These are phyloP conservation scores for Malassezia dermatis DNA, from an alignment of 1,284 basidiomycete species.

Conservation along the genomic window DNA sequence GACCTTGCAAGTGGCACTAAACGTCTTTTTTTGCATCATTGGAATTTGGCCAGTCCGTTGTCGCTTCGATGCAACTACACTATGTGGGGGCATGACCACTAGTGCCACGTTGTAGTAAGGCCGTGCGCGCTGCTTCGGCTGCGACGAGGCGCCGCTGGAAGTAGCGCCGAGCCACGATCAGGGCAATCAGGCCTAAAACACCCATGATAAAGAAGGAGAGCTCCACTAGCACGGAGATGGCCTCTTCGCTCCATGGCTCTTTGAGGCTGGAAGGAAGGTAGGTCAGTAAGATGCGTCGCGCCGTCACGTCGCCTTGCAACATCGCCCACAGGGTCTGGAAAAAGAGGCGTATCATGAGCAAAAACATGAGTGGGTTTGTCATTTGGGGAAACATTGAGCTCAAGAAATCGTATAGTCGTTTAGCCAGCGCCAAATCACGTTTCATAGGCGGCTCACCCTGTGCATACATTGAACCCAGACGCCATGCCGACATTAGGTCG, in stretches of 20 bases:
- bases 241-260: neutral
- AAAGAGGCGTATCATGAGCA: conserved; percentile 64
- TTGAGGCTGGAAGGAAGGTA: conserved; percentile 1
- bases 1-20: too few species aligned
- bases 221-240: neutral
- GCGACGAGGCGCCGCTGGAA: neutral
- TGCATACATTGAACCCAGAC: conserved; percentile 98
- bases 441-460: conserved; percentile 74
- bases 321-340: conserved; percentile 64
- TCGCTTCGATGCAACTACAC: too few species aligned
- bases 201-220: neutral
- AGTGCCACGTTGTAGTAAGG: neutral
- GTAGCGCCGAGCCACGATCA: neutral
- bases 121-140: neutral
- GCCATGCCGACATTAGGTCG: conserved; percentile 55
- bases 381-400: conserved; percentile 65
- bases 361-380: conserved; percentile 52
- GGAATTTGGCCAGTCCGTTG: too few species aligned
- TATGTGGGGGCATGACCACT: neutral
- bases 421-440: conserved; percentile 83
- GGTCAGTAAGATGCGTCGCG: neutral
- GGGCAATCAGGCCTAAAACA: neutral
- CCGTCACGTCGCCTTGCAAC: conserved; percentile 7
- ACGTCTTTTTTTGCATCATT: too few species aligned
- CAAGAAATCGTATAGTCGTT: conserved; percentile 80